Evolutionary conservation across 2,329 filamentous ascomycete genomes (phyloP).

Genomic region (Microsporum canis): DNA sequence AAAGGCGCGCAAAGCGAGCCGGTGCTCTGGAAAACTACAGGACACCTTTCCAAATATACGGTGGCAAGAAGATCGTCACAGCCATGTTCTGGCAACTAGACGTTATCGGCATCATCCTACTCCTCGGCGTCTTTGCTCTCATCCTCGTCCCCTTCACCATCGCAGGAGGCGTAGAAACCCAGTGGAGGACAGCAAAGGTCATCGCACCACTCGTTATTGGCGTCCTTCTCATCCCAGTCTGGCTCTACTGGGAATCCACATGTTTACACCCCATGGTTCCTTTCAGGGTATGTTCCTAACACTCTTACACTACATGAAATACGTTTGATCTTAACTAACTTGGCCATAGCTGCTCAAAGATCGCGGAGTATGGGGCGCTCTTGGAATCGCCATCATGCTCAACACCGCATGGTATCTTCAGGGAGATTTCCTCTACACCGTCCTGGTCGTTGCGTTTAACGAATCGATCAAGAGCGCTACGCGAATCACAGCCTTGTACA

Average conservation of each 20-base stretch:
- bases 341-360: conserved; percentile 44
- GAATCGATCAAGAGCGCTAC: conserved; percentile 47
- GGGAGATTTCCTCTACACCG: conserved; percentile 53
- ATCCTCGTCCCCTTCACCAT: conserved; percentile 48
- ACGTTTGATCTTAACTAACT: not conserved
- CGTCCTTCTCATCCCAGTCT: conserved; percentile 38
- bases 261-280: conserved; percentile 46
- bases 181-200: conserved; percentile 43
- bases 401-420: conserved; percentile 53
- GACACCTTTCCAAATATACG: conserved; percentile 35
- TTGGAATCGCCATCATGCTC: conserved; percentile 47
- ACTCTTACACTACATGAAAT: not conserved
- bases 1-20: conserved; percentile 42
- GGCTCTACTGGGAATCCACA: conserved; percentile 45
- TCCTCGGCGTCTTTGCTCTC: conserved; percentile 42
- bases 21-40: conserved; percentile 39
- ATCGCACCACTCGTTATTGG: conserved; percentile 44
- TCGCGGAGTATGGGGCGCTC: conserved; percentile 51
- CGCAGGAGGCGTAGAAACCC: conserved; percentile 38
- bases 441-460: conserved; percentile 51
- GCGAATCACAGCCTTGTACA: conserved; percentile 50
- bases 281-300: conserved; percentile 33
- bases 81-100: conserved; percentile 50
- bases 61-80: conserved; percentile 25
- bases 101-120: conserved; percentile 41